These are phyloP conservation scores for Sporothrix protearum DNA, from an alignment of 2,329 filamentous ascomycete species.

Conservation along the genomic window DNA sequence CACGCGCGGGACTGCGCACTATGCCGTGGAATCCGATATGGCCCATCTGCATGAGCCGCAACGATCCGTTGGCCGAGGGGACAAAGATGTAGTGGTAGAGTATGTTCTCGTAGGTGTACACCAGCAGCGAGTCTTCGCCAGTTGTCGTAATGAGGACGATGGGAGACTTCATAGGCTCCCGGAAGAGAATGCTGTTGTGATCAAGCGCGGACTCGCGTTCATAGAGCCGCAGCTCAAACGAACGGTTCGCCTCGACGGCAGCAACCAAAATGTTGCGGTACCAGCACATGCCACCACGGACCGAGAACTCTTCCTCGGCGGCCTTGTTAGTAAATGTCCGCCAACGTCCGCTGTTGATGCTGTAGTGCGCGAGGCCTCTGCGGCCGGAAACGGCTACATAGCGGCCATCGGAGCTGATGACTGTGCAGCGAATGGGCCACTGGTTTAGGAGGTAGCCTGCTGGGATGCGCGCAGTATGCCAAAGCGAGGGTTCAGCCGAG, in stretches of 20 bases:
- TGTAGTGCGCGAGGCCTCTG: conserved; percentile 90
- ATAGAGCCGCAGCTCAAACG: conserved; percentile 85
- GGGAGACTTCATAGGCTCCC: conserved; percentile 73
- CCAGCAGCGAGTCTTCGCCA: conserved; percentile 88
- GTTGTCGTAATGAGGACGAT: conserved; percentile 87
- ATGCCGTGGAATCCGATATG: conserved; percentile 98
- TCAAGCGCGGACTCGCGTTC: conserved; percentile 81
- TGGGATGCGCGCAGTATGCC: conserved; percentile 88
- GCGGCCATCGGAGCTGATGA: conserved; percentile 85
- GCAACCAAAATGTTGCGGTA: conserved; percentile 93
- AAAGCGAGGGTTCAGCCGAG: conserved; percentile 87
- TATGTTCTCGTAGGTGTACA: conserved; percentile 95
- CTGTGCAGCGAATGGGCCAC: conserved; percentile 85
- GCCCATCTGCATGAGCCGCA: conserved; percentile 86
- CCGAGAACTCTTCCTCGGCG: conserved; percentile 84
- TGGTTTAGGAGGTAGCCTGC: conserved; percentile 81
- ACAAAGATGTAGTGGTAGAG: conserved; percentile 93
- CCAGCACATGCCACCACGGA: conserved; percentile 97
- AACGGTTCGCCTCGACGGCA: conserved; percentile 79
- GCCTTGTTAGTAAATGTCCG: conserved; percentile 82
- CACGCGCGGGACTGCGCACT: conserved; percentile 85
- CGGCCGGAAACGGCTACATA: conserved; percentile 96
- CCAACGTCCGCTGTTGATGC: conserved; percentile 89
- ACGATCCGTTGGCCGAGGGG: conserved; percentile 56
- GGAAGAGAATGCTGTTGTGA: conserved; percentile 67